These are phyloP conservation scores for Tephrocybe rancida DNA, from an alignment of 768 basidiomycete species.

Conservation along the genomic window DNA sequence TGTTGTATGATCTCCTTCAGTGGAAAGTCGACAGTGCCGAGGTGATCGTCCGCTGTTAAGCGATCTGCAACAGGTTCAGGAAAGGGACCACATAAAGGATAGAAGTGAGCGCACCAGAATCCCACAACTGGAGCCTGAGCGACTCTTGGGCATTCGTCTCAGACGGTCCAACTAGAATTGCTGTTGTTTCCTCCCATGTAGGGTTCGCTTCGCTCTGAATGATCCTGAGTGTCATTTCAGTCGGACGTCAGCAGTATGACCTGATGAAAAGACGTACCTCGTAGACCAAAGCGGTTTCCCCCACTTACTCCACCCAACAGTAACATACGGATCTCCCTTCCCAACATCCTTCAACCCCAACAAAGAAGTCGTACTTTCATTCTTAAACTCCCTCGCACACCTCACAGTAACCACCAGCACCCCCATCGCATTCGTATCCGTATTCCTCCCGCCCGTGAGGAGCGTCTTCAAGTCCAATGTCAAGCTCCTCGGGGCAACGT, in stretches of 20 bases:
- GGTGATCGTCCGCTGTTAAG: slow-evolving; percentile 48
- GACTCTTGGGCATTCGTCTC: slow-evolving; percentile 71
- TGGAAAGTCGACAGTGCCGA: slow-evolving; percentile 49
- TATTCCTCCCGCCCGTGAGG: slow-evolving; percentile 58
- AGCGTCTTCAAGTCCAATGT: slow-evolving; percentile 70
- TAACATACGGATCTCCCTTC: slow-evolving; percentile 58
- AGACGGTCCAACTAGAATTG: slow-evolving; percentile 61
- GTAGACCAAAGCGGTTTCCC: slow-evolving; percentile 72
- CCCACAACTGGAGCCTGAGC: slow-evolving; percentile 70
- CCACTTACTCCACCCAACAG: slow-evolving; percentile 64
- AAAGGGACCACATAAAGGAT: background rate
- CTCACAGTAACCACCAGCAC: slow-evolving; percentile 68
- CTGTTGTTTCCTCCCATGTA: slow-evolving; percentile 70
- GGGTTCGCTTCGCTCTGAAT: slow-evolving; percentile 64
- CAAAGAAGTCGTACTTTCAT: slow-evolving; percentile 37
- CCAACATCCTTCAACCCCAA: slow-evolving; percentile 31
- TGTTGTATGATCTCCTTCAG: slow-evolving; percentile 35
- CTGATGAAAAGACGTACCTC: slow-evolving; percentile 29
- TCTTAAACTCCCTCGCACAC: slow-evolving; percentile 53
- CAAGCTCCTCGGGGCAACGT: slow-evolving; percentile 73
- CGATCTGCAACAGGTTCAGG: slow-evolving; percentile 29
- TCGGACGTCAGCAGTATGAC: background rate
- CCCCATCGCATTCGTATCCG: slow-evolving; percentile 68
- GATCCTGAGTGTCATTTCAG: slow-evolving; percentile 40
- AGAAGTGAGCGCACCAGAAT: slow-evolving; percentile 50